These are phyloP conservation scores for Auriscalpium orientale DNA, from an alignment of 768 basidiomycete species.

Conservation along the genomic window DNA sequence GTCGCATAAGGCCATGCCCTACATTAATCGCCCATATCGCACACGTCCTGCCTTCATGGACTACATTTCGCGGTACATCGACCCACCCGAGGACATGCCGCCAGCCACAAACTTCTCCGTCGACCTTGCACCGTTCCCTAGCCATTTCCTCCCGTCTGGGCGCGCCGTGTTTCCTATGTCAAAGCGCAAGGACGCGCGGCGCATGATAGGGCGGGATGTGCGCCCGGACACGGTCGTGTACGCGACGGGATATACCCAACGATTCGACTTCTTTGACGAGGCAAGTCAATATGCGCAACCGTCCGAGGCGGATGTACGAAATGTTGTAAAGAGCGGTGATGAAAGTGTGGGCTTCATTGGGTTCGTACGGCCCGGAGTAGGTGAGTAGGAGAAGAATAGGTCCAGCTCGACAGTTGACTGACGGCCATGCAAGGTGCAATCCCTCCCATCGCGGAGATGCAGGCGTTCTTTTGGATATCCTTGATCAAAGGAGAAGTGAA, in stretches of 20 bases:
- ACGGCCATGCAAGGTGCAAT: slow-evolving; percentile 35
- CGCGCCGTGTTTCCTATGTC: slow-evolving; percentile 37
- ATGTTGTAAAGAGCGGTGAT: slow-evolving; percentile 36
- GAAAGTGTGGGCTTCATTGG: slow-evolving; percentile 47
- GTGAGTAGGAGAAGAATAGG: slow-evolving; percentile 22
- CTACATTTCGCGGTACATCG: slow-evolving; percentile 46
- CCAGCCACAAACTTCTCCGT: slow-evolving; percentile 37
- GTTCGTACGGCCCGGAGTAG: slow-evolving; percentile 51
- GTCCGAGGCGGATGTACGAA: slow-evolving; percentile 35
- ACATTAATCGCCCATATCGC: slow-evolving; percentile 50
- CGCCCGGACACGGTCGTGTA: slow-evolving; percentile 42
- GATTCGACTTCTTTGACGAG: slow-evolving; percentile 34
- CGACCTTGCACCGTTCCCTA: slow-evolving; percentile 52
- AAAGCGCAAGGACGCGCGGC: slow-evolving; percentile 34
- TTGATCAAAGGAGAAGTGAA: slow-evolving; percentile 36
- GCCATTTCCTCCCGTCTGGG: slow-evolving; percentile 33
- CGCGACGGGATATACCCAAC: slow-evolving; percentile 42
- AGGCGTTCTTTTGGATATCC: slow-evolving; percentile 50
- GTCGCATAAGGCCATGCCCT: slow-evolving; percentile 53
- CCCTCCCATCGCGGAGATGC: slow-evolving; percentile 54
- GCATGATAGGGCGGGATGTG: slow-evolving; percentile 33
- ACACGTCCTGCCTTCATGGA: slow-evolving; percentile 36
- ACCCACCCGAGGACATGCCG: slow-evolving; percentile 43
- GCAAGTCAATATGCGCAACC: slow-evolving; percentile 33
- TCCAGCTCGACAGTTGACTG: background rate